Base-by-base conservation (phyloP, 306 rosid genomes). In the Rosa rugosa region DNA sequence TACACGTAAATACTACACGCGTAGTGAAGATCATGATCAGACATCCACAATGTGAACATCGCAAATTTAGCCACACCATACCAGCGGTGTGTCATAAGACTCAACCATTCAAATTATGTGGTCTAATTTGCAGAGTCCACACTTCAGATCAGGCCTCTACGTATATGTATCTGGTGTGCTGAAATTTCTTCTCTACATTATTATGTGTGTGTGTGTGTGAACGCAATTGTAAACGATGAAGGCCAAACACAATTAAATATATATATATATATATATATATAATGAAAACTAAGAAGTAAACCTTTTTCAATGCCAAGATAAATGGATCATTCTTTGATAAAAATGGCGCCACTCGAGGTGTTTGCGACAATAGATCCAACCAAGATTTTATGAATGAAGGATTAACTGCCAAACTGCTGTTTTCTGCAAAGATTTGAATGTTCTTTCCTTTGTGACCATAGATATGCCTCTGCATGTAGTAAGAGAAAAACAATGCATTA, bases 281-380 rank as follows among this genome's bases (percentile, higher is more conserved):
- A 31, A 36, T 1, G 17, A 10, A 38, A 73, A 11, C 27, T 11
- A 45, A 50, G 47, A 77, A 80, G 60, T 79, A 71, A 87, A 95
- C 99, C 99, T 96, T 96, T 86, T 90, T 91, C 65, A 93, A 85
- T 7, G 98, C 96, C 82, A 80, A 81, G 76, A 96, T 77, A 84
- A 91, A 77, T 51, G 97, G 98, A 73, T 93, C 93, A 62, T 85
- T 92, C 90, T 93, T 96, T 11, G 96, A 78, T 56, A 96, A 80
- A 89, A 93, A 96, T 41, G 99, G 98, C 50, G 99, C 98, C 68
- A 96, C 97, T 83, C 99, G 92, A 72, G 99, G 94, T 12, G 94
- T 91, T 86, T 42, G 91, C 44, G 99, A 91, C 90, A 93, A 80
- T 62, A 90, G 83, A 84, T 93, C 90, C 91, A 93, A 86, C 99